Base-by-base conservation (phyloP, 768 basidiomycete genomes). In the Kwoniella sp. region DNA sequence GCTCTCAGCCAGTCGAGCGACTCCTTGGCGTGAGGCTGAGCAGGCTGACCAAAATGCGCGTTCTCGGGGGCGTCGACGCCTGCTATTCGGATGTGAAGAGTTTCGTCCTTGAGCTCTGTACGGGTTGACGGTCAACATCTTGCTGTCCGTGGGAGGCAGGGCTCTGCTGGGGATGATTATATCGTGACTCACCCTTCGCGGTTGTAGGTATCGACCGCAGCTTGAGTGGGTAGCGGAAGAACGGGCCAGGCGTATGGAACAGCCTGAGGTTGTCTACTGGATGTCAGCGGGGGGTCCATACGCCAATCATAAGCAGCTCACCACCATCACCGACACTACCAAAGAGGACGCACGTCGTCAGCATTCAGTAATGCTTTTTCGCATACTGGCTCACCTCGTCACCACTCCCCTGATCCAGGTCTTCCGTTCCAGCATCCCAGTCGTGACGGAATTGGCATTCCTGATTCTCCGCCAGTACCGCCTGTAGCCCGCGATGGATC, bases 51-150 rank as follows among this genome's bases (percentile, higher is more conserved):
- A 59, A 90, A 93, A 71, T 95, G 87, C 0, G 84, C 78, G n/a
- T 78, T 81, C 79, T 98, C 92, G 0, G 92, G 92, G 0, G 92
- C 92, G 69, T 98, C 92, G 4, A 90, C 83, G 0, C 89, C 92
- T 12, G 88, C 88, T 25, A 98, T 82, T 12, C 92, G 83, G 25
- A 98, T 83, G 64, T 88, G 85, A 15, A 96, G 78, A 1, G 92
- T 95, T 61, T 89, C 77, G 56, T 84, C 81, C 67, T 82, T 87
- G 40, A 92, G 77, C 0, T 82, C 89, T 89, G 57, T 22, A n/a
- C n/a, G n/a, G n/a, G 14, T 15, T 20, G 32, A 31, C 11, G 25
- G 27, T 31, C 27, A 45, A 45, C 25, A 40, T 40, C 38, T 12
- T 12, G 38, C 22, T 27, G 17, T 4, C 29, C 4, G 25, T 27